phyloP scores from a whole-genome alignment of 2,329 filamentous ascomycete species.

The Aspergillus sp. region DNA sequence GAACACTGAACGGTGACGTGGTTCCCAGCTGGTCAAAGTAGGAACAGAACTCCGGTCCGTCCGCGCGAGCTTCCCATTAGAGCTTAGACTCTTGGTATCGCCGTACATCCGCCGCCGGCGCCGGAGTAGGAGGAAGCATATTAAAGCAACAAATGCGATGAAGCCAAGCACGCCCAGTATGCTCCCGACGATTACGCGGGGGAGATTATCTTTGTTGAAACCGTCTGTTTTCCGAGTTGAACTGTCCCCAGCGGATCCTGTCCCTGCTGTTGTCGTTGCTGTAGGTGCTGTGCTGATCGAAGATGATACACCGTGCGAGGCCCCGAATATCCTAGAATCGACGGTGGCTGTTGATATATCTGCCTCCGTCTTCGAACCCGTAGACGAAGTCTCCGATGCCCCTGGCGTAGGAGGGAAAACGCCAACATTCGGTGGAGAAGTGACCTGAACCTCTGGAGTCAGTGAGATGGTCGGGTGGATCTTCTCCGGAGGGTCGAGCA shows the following conservation, averaged over 20 bases:
- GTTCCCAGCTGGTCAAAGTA: slow-evolving; percentile 12
- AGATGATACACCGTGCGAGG: not conserved
- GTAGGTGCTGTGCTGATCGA: not conserved
- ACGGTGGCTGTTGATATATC: not conserved
- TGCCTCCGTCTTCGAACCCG: not conserved
- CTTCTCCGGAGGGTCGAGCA: not conserved
- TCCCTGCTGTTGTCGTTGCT: not conserved
- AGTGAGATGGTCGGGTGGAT: not conserved
- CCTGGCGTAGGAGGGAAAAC: not conserved
- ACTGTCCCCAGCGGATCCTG: not conserved
- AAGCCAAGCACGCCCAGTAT: slow-evolving; percentile 21
- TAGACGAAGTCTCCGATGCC: not conserved
- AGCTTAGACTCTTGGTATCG: slow-evolving; percentile 4
- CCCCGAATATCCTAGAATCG: not conserved
- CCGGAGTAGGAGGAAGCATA: slow-evolving; percentile 17
- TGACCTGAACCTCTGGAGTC: not conserved
- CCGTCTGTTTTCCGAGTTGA: not conserved
- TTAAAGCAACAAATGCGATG: slow-evolving; percentile 16
- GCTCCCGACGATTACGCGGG: slow-evolving; percentile 23
- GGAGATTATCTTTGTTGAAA: slow-evolving; percentile 1
- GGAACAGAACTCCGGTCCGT: slow-evolving; percentile 8
- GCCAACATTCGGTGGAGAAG: not conserved
- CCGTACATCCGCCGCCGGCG: slow-evolving; percentile 12
- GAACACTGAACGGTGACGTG: slow-evolving; percentile 6
- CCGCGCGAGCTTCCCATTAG: slow-evolving; percentile 14